These are phyloP conservation scores for Leptographium lundbergii DNA, from an alignment of 2,329 filamentous ascomycete species.

Conservation along the genomic window DNA sequence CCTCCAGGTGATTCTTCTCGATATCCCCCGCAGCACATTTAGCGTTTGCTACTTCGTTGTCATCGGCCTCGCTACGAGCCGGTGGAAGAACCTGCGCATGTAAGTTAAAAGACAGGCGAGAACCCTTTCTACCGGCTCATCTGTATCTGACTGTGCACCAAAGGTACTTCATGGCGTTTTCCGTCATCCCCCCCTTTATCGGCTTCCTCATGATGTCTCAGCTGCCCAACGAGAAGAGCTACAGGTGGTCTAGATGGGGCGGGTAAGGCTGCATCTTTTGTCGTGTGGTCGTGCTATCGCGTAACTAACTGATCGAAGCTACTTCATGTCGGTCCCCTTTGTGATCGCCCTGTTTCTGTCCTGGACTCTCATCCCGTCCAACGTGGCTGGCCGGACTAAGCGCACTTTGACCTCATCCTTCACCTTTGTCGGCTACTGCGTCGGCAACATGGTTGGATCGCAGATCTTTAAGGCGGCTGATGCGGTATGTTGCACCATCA, in stretches of 20 bases:
- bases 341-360: slow-evolving; percentile 21
- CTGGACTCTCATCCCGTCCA: slow-evolving; percentile 28
- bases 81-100: slow-evolving; percentile 21
- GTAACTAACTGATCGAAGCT: slow-evolving; percentile 5
- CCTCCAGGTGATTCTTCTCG: slow-evolving; percentile 22
- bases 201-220: slow-evolving; percentile 24
- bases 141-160: neutral
- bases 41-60: slow-evolving; percentile 22
- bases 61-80: slow-evolving; percentile 21
- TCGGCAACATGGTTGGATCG: slow-evolving; percentile 33
- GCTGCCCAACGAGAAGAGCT: slow-evolving; percentile 20
- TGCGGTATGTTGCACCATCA: slow-evolving; percentile 17
- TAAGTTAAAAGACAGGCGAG: neutral
- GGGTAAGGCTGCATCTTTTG: slow-evolving; percentile 8
- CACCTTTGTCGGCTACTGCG: slow-evolving; percentile 32
- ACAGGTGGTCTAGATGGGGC: slow-evolving; percentile 25
- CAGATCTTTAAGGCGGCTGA: slow-evolving; percentile 31
- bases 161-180: slow-evolving; percentile 24
- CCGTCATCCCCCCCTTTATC: slow-evolving; percentile 21
- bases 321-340: slow-evolving; percentile 23
- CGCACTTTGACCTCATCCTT: slow-evolving; percentile 31
- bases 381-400: slow-evolving; percentile 33
- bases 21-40: slow-evolving; percentile 20
- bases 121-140: neutral
- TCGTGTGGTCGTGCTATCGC: neutral